A percentile compares a stretch with the other conserved stretches of the same genome.
phyloP scores from a whole-genome alignment of 768 basidiomycete species.

The Boletus coccyginus region DNA sequence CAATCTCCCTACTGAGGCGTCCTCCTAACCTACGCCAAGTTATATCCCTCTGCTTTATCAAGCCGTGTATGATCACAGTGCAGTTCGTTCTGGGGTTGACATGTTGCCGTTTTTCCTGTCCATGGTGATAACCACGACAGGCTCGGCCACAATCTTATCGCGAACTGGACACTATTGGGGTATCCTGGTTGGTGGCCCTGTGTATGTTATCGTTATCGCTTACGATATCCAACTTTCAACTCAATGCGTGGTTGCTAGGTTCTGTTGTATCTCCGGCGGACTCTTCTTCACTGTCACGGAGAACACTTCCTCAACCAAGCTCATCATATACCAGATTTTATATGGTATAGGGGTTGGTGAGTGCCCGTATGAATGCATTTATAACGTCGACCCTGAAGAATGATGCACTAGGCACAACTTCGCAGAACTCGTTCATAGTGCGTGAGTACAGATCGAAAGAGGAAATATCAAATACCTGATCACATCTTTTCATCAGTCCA shows the following conservation, averaged over 20 bases:
- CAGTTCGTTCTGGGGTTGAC: constrained; percentile 20
- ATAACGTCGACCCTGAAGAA: neutral
- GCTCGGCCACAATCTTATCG: constrained; percentile 8
- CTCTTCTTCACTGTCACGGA: constrained; percentile 9
- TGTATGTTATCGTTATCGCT: constrained; percentile 1
- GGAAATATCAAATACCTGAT: neutral
- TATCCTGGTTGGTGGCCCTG: constrained; percentile 12
- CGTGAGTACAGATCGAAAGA: neutral
- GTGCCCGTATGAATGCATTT: neutral
- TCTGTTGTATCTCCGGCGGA: constrained; percentile 12
- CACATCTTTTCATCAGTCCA: constrained; percentile 3
- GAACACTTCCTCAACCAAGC: constrained; percentile 2
- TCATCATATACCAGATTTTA: constrained; percentile 11
- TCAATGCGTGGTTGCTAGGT: neutral
- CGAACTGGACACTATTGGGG: constrained; percentile 14
- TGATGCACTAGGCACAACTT: neutral
- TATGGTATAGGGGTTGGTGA: constrained; percentile 14
- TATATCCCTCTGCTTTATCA: constrained; percentile 22
- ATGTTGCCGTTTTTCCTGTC: constrained; percentile 20
- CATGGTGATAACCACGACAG: constrained; percentile 5
- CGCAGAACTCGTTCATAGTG: constrained; percentile 12
- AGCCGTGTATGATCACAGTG: constrained; percentile 16
- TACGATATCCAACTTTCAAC: neutral
- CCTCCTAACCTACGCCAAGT: neutral
- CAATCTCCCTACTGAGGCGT: neutral